phyloP scores from a whole-genome alignment of 106 monocot species.

The Platanthera zijinensis region DNA sequence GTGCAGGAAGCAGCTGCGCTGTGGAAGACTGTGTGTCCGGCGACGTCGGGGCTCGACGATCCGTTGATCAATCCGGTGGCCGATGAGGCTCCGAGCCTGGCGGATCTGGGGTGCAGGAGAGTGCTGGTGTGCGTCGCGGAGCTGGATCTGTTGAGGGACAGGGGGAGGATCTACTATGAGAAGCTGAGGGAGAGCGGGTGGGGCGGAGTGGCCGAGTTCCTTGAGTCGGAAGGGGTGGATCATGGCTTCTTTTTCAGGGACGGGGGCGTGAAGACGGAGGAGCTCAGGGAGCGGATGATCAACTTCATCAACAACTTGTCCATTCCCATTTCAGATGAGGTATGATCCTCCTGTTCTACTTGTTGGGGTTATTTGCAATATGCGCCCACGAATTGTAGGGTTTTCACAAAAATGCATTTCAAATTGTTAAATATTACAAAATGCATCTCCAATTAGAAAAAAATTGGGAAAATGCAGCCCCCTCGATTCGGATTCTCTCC shows the following conservation, averaged over 20 bases:
- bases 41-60: constrained; percentile 5
- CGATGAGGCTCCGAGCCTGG: neutral
- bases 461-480: too few species aligned
- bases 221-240: constrained; percentile 7
- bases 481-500: too few species aligned
- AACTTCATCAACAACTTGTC: neutral
- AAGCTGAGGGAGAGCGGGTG: constrained; percentile 6
- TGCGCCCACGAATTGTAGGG: too few species aligned
- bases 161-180: constrained; percentile 11
- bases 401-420: too few species aligned
- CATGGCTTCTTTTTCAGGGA: constrained; percentile 11
- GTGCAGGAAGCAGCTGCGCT: neutral
- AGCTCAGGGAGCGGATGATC: neutral
- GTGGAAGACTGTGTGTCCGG: constrained; percentile 12
- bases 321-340: too few species aligned
- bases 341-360: too few species aligned
- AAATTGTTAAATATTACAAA: too few species aligned
- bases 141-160: constrained; percentile 10
- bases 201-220: neutral
- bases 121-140: constrained; percentile 21
- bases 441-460: too few species aligned
- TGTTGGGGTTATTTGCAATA: too few species aligned
- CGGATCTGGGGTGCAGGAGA: constrained; percentile 10
- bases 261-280: neutral
- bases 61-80: constrained; percentile 8